phyloP scores from a whole-genome alignment of 768 basidiomycete species.

The Baorangia bicolor region DNA sequence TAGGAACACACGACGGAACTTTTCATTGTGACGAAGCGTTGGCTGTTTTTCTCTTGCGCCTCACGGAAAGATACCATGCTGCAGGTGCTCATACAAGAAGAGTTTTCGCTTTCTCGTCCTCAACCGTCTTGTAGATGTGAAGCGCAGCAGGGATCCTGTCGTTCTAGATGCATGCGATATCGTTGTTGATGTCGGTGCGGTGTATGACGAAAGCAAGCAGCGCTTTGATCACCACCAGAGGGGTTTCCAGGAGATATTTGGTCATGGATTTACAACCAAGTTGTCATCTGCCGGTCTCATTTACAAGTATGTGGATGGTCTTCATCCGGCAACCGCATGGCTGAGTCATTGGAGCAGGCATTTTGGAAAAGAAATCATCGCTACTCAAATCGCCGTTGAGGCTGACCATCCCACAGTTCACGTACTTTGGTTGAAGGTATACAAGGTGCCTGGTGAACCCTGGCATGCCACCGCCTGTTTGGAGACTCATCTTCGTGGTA shows the following conservation, averaged over 20 bases:
- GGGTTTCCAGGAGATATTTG: slow-evolving; percentile 88
- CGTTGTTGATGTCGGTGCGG: slow-evolving; percentile 93
- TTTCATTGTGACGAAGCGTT: slow-evolving; percentile 98
- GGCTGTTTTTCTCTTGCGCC: slow-evolving; percentile 84
- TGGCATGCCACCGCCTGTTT: not conserved
- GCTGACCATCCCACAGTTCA: slow-evolving; percentile 62
- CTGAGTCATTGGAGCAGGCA: slow-evolving; percentile 50
- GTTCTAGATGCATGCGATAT: slow-evolving; percentile 82
- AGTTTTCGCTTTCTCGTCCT: not conserved
- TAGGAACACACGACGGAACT: slow-evolving; percentile 93
- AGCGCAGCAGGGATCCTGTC: slow-evolving; percentile 70
- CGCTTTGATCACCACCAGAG: slow-evolving; percentile 97
- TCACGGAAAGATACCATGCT: slow-evolving; percentile 70
- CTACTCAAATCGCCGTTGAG: slow-evolving; percentile 51
- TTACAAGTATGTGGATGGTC: slow-evolving; percentile 71
- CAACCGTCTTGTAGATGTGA: slow-evolving; percentile 45
- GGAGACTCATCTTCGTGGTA: slow-evolving; percentile 28
- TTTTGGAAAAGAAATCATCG: slow-evolving; percentile 85
- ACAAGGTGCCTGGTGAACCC: slow-evolving; percentile 65
- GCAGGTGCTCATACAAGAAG: slow-evolving; percentile 51
- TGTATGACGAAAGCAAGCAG: slow-evolving; percentile 76
- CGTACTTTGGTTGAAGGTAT: slow-evolving; percentile 84
- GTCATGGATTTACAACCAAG: slow-evolving; percentile 84
- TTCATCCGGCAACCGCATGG: not conserved
- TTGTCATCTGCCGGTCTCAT: slow-evolving; percentile 90